Percentiles rank a stretch among this genome's conserved stretches.
These are phyloP conservation scores for Kodamaea sp. DNA, from an alignment of 1,139 yeast species.

Conservation along the genomic window DNA sequence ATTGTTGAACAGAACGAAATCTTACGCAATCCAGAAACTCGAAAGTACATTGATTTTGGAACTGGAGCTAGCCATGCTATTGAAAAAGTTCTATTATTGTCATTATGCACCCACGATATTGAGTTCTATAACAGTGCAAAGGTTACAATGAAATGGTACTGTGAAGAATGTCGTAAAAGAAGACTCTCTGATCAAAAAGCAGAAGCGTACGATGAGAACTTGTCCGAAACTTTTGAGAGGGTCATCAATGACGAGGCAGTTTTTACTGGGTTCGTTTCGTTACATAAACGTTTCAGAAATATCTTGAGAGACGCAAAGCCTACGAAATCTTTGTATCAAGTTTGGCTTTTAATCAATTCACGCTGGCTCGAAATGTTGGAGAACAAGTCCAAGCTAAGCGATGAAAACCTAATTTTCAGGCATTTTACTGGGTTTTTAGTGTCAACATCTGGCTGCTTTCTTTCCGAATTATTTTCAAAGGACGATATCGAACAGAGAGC, in stretches of 20 bases:
- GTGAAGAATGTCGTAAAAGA: conserved; percentile 30
- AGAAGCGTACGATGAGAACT: conserved; percentile 14
- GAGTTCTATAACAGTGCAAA: conserved; percentile 57
- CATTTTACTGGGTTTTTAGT: conserved; percentile 66
- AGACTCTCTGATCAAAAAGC: conserved; percentile 5
- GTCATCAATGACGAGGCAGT: conserved; percentile 60
- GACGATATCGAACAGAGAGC: conserved; percentile 27
- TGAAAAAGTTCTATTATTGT: conserved; percentile 51
- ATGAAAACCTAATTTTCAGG: conserved; percentile 49
- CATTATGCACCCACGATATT: conserved; percentile 58
- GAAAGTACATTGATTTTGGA: conserved; percentile 20
- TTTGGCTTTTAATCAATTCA: conserved; percentile 62
- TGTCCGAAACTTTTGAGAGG: conserved; percentile 46
- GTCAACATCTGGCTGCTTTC: conserved; percentile 57
- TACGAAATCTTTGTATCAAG: conserved; percentile 58
- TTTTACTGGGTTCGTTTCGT: conserved; percentile 74
- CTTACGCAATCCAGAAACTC: conserved; percentile 22
- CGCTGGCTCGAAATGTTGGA: conserved; percentile 49
- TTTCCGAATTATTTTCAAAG: conserved; percentile 30
- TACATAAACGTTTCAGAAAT: conserved; percentile 65
- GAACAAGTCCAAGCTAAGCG: conserved; percentile 23
- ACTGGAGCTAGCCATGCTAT: conserved; percentile 25
- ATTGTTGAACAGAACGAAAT: conserved; percentile 25
- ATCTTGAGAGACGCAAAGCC: conserved; percentile 60
- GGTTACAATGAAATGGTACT: conserved; percentile 48